Evolutionary conservation across 768 basidiomycete species (phyloP).

Genomic region (Macrocybe gigantea): DNA sequence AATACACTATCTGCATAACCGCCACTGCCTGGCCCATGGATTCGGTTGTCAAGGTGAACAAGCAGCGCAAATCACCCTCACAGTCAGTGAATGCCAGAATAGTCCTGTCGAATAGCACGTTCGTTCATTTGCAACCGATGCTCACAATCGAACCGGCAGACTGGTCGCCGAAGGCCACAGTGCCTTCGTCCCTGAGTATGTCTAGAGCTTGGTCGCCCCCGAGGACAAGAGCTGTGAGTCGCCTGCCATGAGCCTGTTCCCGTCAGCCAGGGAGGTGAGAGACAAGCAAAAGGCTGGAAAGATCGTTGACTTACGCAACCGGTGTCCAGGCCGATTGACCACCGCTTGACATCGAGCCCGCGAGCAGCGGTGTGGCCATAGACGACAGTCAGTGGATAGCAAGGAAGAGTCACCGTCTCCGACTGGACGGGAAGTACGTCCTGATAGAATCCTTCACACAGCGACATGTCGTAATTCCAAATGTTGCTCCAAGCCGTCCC

Average conservation of each 20-base stretch:
- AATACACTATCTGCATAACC: too few relatives aligned
- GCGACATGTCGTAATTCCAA: constrained; percentile 64
- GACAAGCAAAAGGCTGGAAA: not conserved
- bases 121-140: too few relatives aligned
- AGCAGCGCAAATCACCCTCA: constrained; percentile 5
- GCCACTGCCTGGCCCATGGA: too few relatives aligned
- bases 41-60: too few relatives aligned
- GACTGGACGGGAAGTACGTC: constrained; percentile 11
- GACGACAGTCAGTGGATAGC: constrained; percentile 70
- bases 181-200: not conserved
- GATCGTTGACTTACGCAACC: constrained; percentile 65
- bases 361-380: constrained; percentile 84
- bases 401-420: constrained; percentile 36
- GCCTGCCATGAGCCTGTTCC: constrained; percentile 48
- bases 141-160: too few relatives aligned
- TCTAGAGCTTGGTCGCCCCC: constrained; percentile 12
- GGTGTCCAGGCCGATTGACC: constrained; percentile 81
- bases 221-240: constrained; percentile 66
- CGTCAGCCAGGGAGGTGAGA: constrained; percentile 1
- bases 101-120: constrained; percentile 3
- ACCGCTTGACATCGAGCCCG: constrained; percentile 77
- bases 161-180: too few relatives aligned
- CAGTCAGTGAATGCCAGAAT: constrained; percentile 4
- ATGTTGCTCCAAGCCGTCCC: constrained; percentile 73
- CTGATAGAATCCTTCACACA: constrained; percentile 45